Percentiles rank a stretch among this genome's conserved stretches.
Evolutionary conservation across 257 asterid genomes (phyloP).

Genomic region (Jaltomata sinuosa): DNA sequence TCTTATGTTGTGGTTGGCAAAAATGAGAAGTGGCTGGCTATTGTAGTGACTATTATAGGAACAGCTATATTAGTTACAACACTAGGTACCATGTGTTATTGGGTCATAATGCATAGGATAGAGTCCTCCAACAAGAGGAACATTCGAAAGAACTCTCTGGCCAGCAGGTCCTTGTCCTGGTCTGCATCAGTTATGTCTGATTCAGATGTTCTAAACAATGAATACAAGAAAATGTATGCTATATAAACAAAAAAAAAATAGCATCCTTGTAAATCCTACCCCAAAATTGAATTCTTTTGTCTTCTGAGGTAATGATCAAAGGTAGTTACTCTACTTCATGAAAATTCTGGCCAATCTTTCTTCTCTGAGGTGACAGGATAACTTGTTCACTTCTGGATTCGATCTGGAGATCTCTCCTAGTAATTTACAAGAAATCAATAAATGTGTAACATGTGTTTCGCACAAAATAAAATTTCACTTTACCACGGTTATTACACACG

Average conservation of each 20-base stretch:
- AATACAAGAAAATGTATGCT: slow-evolving; percentile 75
- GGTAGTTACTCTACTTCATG: neutral
- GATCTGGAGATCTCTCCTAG: neutral
- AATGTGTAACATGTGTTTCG: neutral
- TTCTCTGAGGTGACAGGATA: neutral
- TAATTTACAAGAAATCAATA: neutral
- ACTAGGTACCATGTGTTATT: slow-evolving; percentile 39
- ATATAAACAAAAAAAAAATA: slow-evolving; percentile 22
- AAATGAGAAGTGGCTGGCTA: slow-evolving; percentile 31
- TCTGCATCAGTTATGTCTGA: slow-evolving; percentile 43
- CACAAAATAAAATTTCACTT: neutral
- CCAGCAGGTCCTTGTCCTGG: slow-evolving; percentile 30
- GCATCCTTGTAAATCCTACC: neutral
- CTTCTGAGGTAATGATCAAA: neutral
- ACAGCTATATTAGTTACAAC: slow-evolving; percentile 37
- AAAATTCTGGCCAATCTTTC: neutral
- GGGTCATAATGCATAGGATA: slow-evolving; percentile 42
- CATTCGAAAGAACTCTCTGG: slow-evolving; percentile 25
- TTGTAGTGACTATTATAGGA: slow-evolving; percentile 43
- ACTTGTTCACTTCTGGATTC: neutral
- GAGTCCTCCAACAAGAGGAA: slow-evolving; percentile 21
- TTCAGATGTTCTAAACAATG: slow-evolving; percentile 48
- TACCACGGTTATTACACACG: neutral
- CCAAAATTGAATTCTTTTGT: neutral
- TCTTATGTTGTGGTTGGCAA: slow-evolving; percentile 34